phyloP scores from a whole-genome alignment of 169 alveolate species.

The Eimeria necatrix region DNA sequence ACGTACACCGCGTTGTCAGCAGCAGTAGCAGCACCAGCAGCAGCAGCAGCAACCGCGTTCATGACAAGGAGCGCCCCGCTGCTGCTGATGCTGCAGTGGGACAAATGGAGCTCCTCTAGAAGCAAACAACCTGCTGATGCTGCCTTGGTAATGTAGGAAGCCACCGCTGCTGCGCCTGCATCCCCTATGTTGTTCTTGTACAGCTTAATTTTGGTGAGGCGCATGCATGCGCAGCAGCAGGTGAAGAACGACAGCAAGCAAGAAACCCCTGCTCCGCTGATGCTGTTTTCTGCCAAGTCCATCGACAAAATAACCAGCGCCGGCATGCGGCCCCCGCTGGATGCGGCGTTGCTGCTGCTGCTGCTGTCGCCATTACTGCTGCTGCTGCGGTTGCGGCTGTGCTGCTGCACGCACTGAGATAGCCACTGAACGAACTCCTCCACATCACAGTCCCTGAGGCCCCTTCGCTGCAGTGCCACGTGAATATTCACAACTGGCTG shows the following conservation, averaged over 20 bases:
- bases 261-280: constrained; percentile 41
- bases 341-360: constrained; percentile 63
- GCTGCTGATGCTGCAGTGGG: constrained; percentile 65
- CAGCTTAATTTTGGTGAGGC: constrained; percentile 22
- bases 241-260: constrained; percentile 28
- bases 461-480: constrained; percentile 64
- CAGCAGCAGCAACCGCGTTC: constrained; percentile 73
- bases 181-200: constrained; percentile 56
- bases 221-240: neutral
- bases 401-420: constrained; percentile 57
- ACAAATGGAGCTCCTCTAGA: constrained; percentile 70
- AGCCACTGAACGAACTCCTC: constrained; percentile 74
- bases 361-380: constrained; percentile 25
- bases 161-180: constrained; percentile 67
- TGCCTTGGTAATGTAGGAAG: constrained; percentile 23
- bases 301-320: neutral
- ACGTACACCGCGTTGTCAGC: constrained; percentile 16
- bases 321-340: constrained; percentile 11
- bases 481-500: constrained; percentile 39
- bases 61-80: constrained; percentile 49
- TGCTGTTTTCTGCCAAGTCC: constrained; percentile 53
- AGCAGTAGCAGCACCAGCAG: constrained; percentile 34
- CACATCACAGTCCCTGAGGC: constrained; percentile 66
- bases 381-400: neutral
- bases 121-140: constrained; percentile 58